phyloP scores from a whole-genome alignment of 1,284 basidiomycete species.

The Papiliotrema fonsecae region DNA sequence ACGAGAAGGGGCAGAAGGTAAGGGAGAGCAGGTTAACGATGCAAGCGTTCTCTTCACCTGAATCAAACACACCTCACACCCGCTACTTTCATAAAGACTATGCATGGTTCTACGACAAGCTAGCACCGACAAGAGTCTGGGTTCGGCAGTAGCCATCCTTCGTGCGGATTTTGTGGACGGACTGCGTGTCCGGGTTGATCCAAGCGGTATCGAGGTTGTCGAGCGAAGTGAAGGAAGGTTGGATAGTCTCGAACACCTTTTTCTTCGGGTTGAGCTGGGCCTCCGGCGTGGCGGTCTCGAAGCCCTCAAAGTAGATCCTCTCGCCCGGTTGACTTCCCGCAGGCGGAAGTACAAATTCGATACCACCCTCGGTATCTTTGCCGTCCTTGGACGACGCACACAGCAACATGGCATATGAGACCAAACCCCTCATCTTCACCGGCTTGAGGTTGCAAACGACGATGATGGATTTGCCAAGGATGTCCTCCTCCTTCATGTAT shows the following conservation, averaged over 20 bases:
- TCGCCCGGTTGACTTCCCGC: conserved; percentile 82
- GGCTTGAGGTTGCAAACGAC: conserved; percentile 85
- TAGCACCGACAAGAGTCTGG: conserved; percentile 78
- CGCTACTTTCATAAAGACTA: too few relatives aligned
- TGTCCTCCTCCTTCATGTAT: conserved; percentile 89
- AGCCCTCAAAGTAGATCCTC: conserved; percentile 89
- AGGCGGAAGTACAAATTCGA: conserved; percentile 86
- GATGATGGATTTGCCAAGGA: conserved; percentile 78
- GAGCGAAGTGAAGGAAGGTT: conserved; percentile 85
- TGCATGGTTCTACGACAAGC: conserved; percentile 74
- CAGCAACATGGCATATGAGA: conserved; percentile 94
- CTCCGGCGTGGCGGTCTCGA: conserved; percentile 71
- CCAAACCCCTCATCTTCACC: conserved; percentile 89
- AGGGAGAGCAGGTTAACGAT: too few relatives aligned
- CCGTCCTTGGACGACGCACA: conserved; percentile 82
- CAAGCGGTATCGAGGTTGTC: conserved; percentile 82
- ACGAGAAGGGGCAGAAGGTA: too few relatives aligned
- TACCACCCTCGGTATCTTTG: conserved; percentile 81
- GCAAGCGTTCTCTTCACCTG: too few relatives aligned
- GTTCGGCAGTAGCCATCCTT: conserved; percentile 74
- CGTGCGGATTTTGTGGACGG: conserved; percentile 75
- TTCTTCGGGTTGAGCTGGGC: conserved; percentile 91
- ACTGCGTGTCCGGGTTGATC: conserved; percentile 78
- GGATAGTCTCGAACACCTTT: conserved; percentile 93
- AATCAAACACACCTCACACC: too few relatives aligned